Evolutionary conservation across 108 stramenopile genomes (phyloP), one percentile per base, ranked within the genome.

Genomic region (Ochromonas danica): DNA sequence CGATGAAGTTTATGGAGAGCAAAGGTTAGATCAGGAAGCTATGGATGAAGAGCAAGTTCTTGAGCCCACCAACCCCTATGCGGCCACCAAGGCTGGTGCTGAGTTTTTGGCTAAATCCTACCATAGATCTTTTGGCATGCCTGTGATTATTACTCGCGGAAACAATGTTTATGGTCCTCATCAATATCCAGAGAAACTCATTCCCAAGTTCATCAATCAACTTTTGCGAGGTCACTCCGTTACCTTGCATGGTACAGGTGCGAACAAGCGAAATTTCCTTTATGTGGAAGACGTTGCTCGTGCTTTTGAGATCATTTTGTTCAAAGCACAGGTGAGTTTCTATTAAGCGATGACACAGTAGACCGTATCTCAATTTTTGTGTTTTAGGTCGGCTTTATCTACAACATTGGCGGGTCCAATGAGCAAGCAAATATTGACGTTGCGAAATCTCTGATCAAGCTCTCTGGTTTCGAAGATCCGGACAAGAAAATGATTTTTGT

Each of bases 151-250:
- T 81, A 99, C 98, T 40, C 89, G 98, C 42, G 96, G 96, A 10
- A 99, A 99, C 90, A 99, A 99, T 81, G 98, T 99, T 39, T 99
- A 96, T 86, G 96, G 98, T 1, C 96, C 97, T 41, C 96, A 96
- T 83, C 98, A 99, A 83, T 99, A 94, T 81, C 98, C 98, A 0
- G 98, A 99, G 85, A 99, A 99, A 86, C 86, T 99, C 51, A 95
- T 99, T 81, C 98, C 98, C 60, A 99, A 99, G 88, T 97, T 99
- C 81, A 94, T 94, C 81, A 96, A 96, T 84, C 96, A 97, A 86
- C 87, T 99, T 40, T 79, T 96, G 85, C 84, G 93, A 36, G 94
- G 91, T 1, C 84, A 86, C 60, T 82, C 91, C 17, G 85, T 99
- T 42, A 97, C 98, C n/a, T 70, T 99, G 38, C 98, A 99, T 82